Conservation (phyloP, 331 rosid species). For the Malus hybrid region DNA sequence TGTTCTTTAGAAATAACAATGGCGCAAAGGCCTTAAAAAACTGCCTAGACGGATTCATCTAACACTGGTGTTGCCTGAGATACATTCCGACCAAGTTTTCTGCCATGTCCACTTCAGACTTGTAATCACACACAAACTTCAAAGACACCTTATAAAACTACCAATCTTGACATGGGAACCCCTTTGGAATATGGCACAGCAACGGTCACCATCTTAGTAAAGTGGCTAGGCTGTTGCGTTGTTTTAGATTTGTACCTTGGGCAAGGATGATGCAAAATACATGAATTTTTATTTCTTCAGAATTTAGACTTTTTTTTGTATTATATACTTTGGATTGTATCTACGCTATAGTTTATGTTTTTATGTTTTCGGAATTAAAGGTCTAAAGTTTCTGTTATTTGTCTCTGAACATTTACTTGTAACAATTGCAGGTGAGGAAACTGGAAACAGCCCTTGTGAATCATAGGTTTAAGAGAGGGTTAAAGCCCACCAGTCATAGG, state of each 20-base stretch:
- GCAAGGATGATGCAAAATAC: background rate
- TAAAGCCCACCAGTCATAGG: constrained; percentile 55
- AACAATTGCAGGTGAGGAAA: constrained; percentile 78
- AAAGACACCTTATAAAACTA: too few relatives aligned
- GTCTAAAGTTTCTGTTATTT: background rate
- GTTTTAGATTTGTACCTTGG: background rate
- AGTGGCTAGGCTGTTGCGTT: background rate
- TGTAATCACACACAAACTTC: background rate
- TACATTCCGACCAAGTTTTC: background rate
- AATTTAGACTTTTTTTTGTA: background rate
- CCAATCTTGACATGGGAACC: too few relatives aligned
- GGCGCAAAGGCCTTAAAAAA: background rate
- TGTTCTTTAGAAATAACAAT: background rate
- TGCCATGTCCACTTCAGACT: background rate
- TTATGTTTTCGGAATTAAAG: background rate
- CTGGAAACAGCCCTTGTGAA: constrained; percentile 59
- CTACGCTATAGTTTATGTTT: background rate
- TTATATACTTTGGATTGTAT: background rate
- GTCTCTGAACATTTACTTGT: constrained; percentile 7
- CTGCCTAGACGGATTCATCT: background rate
- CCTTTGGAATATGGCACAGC: too few relatives aligned
- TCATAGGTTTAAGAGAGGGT: constrained; percentile 64
- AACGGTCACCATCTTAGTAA: too few relatives aligned
- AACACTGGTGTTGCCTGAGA: background rate
- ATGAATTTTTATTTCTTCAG: background rate